These are phyloP conservation scores for Metroxylon sagu DNA, from an alignment of 176 grass and related monocot species.

Conservation along the genomic window DNA sequence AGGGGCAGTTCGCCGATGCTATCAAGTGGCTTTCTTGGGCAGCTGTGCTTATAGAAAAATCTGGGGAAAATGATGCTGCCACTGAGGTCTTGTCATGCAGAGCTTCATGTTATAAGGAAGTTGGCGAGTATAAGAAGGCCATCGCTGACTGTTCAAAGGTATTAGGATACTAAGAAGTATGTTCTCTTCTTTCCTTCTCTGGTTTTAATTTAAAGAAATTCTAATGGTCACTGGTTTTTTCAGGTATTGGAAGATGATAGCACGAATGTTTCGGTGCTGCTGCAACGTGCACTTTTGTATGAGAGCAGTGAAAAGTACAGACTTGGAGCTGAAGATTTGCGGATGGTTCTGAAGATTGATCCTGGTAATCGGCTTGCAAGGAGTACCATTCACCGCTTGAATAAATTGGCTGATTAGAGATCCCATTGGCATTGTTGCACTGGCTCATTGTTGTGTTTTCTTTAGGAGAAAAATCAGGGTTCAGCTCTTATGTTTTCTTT, in stretches of 20 bases:
- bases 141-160: slow-evolving; percentile 99
- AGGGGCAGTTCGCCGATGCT: slow-evolving; percentile 91
- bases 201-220: not conserved
- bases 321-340: slow-evolving; percentile 86
- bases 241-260: slow-evolving; percentile 79
- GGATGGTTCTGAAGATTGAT: slow-evolving; percentile 96
- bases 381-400: slow-evolving; percentile 87
- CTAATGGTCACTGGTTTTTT: slow-evolving; percentile 6
- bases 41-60: slow-evolving; percentile 66
- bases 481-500: slow-evolving; percentile 18
- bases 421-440: slow-evolving; percentile 24
- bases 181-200: not conserved
- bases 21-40: slow-evolving; percentile 99
- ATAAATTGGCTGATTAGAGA: slow-evolving; percentile 91
- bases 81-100: slow-evolving; percentile 80
- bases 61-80: slow-evolving; percentile 45
- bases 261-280: slow-evolving; percentile 63
- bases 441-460: slow-evolving; percentile 20
- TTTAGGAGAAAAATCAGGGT: slow-evolving; percentile 24
- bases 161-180: not conserved
- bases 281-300: slow-evolving; percentile 89
- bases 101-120: slow-evolving; percentile 97
- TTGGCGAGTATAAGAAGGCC: slow-evolving; percentile 99
- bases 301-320: slow-evolving; percentile 96
- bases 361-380: slow-evolving; percentile 84